Conservation (phyloP, 495 filamentous ascomycete genomes). For the Jackrogersella multiformis region DNA sequence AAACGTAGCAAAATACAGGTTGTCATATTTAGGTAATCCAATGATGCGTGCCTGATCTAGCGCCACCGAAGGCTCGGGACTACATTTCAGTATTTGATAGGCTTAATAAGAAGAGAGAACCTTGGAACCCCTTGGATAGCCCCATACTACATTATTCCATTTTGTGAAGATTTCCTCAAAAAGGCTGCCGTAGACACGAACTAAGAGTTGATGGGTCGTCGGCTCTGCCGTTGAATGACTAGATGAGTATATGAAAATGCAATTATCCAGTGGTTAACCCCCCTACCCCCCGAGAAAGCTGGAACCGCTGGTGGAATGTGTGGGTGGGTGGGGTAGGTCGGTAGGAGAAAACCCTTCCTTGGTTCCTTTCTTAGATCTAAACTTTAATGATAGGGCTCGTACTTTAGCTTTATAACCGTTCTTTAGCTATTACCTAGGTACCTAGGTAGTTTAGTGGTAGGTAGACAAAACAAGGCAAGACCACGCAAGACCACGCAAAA, state of each 20-base stretch:
- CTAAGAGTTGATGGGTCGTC: slow-evolving; percentile 3
- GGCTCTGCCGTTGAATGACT: slow-evolving; percentile 20
- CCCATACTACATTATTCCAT: slow-evolving; percentile 5
- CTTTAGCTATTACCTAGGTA: slow-evolving; percentile 16
- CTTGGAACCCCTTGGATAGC: background rate
- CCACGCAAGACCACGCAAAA: too few relatives aligned
- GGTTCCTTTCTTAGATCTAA: background rate
- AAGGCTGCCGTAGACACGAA: slow-evolving; percentile 24
- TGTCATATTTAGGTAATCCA: slow-evolving; percentile 14
- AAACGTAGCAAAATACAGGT: slow-evolving; percentile 15
- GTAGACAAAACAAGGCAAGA: too few relatives aligned
- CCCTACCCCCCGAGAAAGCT: background rate
- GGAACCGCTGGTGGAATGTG: too few relatives aligned
- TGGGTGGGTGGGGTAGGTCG: slow-evolving; percentile 3
- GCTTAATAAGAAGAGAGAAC: too few relatives aligned
- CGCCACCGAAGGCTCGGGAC: slow-evolving; percentile 26
- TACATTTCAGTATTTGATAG: slow-evolving; percentile 8
- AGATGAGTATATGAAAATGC: slow-evolving; percentile 6
- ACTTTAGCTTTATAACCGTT: slow-evolving; percentile 5
- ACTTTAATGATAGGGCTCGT: slow-evolving; percentile 28
- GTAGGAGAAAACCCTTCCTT: background rate
- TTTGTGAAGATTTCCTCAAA: slow-evolving; percentile 8
- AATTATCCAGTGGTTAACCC: slow-evolving; percentile 3
- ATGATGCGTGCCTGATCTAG: slow-evolving; percentile 29
- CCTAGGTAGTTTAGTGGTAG: too few relatives aligned